These are phyloP conservation scores for Niebla homalea DNA, from an alignment of 495 filamentous ascomycete species.

Conservation along the genomic window DNA sequence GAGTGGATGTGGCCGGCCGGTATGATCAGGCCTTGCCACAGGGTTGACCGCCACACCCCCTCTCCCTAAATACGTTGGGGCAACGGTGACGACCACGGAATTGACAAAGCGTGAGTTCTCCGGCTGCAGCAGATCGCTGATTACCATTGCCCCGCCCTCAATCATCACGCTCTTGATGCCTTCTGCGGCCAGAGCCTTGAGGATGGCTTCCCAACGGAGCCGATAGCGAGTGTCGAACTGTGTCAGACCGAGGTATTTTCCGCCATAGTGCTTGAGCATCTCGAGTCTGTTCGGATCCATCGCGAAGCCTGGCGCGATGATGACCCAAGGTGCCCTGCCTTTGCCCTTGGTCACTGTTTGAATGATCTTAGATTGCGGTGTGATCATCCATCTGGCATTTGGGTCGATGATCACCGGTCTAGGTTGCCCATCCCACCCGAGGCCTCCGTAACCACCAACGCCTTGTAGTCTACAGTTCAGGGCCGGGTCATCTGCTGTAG, in stretches of 20 bases:
- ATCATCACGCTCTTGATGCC: constrained; percentile 74
- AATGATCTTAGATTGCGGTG: constrained; percentile 46
- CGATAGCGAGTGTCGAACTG: constrained; percentile 37
- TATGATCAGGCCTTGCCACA: constrained; percentile 32
- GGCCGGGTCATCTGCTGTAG: constrained; percentile 69
- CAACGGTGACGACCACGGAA: constrained; percentile 69
- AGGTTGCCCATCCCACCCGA: constrained; percentile 50
- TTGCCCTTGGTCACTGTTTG: constrained; percentile 47
- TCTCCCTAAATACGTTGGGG: constrained; percentile 68
- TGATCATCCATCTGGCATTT: constrained; percentile 49
- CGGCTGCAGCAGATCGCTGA: constrained; percentile 55
- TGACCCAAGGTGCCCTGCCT: constrained; percentile 59
- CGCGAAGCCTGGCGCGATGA: constrained; percentile 40
- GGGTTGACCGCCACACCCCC: constrained; percentile 65
- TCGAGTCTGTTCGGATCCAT: constrained; percentile 32
- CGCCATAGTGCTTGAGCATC: constrained; percentile 37
- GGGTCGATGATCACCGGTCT: constrained; percentile 72
- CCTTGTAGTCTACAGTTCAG: constrained; percentile 63
- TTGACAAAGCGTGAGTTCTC: constrained; percentile 51
- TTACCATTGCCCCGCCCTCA: constrained; percentile 68
- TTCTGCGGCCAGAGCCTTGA: constrained; percentile 41
- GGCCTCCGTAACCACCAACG: constrained; percentile 37
- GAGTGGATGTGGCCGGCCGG: constrained; percentile 39
- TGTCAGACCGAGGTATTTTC: constrained; percentile 35
- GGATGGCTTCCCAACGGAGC: constrained; percentile 48